Evolutionary conservation across 345 rosid species (phyloP), one percentile per base, ranked within the genome.

Genomic region (Laguncularia racemosa): DNA sequence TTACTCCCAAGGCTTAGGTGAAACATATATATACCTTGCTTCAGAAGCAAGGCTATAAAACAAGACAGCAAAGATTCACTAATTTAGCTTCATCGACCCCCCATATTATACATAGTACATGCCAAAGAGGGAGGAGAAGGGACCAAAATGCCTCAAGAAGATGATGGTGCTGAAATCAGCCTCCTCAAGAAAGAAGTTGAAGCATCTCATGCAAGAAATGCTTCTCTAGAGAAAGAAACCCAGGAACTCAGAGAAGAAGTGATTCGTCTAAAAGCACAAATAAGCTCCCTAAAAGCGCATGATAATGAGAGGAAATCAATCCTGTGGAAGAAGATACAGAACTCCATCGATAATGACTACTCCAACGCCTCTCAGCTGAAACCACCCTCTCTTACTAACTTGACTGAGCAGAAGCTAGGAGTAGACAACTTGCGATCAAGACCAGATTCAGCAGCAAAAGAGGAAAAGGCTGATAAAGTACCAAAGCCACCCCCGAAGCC

Each of bases 241-340:
- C 73, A 52, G 47, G 98, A 84, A 33, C 67, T 92, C 55, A 70
- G 72, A 52, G 92, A 77, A 68, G 98, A 92, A 76, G 78, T 81
- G 0, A 52, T 71, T 5, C 88, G 87, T 44, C 69, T 92, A n/a
- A 86, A 76, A 75, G 75, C 85, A 18, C 95, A 83, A 43, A 72
- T 92, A 51, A 71, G 45, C 65, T 79, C 85, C 40, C 83, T 86
- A 63, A 84, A 82, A 76, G 89, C 91, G 28, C 89, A 83, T 55
- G 98, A 85, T 50, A 84, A 81, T 52, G 98, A 86, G 76, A 83
- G 97, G 61, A 86, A 82, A 76, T 76, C 93, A 50, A 65, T 80
- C 73, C 86, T 86, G 13, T 86, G 97, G 98, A 89, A 92, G 84
- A 89, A 89, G 76, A 65, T 89, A 56, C 95, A 92, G 68, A 84